A percentile compares a stretch with the other conserved stretches of the same genome.
These are phyloP conservation scores for Rhizopogon sp. DNA, from an alignment of 768 basidiomycete genomes.

Conservation along the genomic window DNA sequence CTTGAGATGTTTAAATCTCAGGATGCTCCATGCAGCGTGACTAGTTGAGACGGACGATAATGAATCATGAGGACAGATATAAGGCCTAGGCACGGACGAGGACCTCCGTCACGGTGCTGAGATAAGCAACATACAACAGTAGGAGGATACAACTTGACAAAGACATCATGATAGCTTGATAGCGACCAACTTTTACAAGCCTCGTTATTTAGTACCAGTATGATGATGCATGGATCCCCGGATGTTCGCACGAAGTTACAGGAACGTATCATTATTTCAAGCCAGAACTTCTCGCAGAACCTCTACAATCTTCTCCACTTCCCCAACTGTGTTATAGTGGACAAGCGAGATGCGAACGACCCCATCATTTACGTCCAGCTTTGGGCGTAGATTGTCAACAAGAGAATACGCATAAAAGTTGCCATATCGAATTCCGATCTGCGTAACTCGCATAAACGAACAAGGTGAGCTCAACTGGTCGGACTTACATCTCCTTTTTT, in stretches of 20 bases:
- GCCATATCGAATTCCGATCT: constrained; percentile 78
- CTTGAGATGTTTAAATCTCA: not conserved
- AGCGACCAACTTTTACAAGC: not conserved
- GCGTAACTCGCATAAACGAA: not conserved
- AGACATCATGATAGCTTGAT: no score
- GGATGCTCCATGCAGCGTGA: not conserved
- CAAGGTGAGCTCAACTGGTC: not conserved
- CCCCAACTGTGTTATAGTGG: constrained; percentile 74
- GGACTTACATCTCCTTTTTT: constrained; percentile 54
- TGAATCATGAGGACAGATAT: not conserved
- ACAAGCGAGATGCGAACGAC: constrained; percentile 74
- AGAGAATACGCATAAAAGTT: constrained; percentile 76
- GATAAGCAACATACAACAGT: not conserved
- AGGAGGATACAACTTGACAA: no score
- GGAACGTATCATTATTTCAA: not conserved
- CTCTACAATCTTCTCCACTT: constrained; percentile 56
- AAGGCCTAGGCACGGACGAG: not conserved
- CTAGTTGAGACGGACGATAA: not conserved
- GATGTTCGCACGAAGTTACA: not conserved
- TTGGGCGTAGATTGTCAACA: constrained; percentile 46
- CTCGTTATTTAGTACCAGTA: not conserved
- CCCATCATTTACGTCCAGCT: constrained; percentile 55
- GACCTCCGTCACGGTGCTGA: not conserved
- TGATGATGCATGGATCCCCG: not conserved
- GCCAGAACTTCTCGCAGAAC: constrained; percentile 48